Conservation (phyloP, 768 basidiomycete genomes). For the Boletus speciosus region DNA sequence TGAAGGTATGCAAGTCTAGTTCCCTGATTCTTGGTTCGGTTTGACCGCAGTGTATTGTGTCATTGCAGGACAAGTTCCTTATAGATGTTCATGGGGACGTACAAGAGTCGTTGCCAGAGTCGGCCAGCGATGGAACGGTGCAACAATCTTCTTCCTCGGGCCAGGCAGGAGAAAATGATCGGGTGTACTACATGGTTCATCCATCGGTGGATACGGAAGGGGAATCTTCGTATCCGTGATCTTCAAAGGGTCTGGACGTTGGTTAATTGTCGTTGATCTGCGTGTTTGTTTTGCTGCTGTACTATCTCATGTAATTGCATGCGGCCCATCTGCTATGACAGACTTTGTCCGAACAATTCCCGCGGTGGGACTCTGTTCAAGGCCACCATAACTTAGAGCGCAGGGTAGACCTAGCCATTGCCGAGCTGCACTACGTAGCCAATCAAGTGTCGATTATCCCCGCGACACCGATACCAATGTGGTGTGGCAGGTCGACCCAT, state of each 20-base stretch:
- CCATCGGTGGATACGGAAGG: constrained; percentile 76
- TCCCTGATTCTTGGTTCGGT: background rate
- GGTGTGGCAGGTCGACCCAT: background rate
- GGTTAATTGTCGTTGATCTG: constrained; percentile 5
- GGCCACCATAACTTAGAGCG: background rate
- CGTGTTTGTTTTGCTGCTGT: constrained; percentile 6
- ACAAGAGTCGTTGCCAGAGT: constrained; percentile 68
- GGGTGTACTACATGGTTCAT: constrained; percentile 88
- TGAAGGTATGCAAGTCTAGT: constrained; percentile 58
- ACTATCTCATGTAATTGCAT: constrained; percentile 6
- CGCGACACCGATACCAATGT: background rate
- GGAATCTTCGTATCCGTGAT: constrained; percentile 34
- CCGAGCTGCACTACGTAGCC: background rate
- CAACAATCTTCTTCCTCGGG: constrained; percentile 47
- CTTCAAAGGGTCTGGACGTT: background rate
- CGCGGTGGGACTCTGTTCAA: background rate
- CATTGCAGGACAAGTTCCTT: constrained; percentile 72
- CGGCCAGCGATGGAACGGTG: constrained; percentile 54
- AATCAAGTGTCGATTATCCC: background rate
- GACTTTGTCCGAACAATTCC: background rate
- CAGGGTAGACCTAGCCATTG: background rate
- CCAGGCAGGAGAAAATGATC: constrained; percentile 54
- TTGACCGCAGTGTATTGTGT: background rate
- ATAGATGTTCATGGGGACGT: constrained; percentile 82
- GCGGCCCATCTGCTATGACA: background rate